A percentile compares a stretch with the other conserved stretches of the same genome.
Conservation (phyloP, 768 basidiomycete species). For the Agaricus subrufescens region DNA sequence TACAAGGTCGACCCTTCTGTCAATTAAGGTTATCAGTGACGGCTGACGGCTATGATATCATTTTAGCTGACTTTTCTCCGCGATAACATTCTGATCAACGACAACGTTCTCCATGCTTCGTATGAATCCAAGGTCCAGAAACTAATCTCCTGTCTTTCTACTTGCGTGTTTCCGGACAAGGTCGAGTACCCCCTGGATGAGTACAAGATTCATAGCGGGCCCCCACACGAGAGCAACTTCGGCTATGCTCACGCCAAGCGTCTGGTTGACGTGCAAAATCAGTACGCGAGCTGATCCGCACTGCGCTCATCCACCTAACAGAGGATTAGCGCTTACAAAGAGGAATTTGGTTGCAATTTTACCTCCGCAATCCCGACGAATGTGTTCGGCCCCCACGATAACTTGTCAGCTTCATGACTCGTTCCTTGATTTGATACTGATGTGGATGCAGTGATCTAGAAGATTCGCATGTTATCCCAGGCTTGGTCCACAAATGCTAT, state of each 20-base stretch:
- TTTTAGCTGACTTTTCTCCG: slow-evolving; percentile 82
- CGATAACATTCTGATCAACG: slow-evolving; percentile 94
- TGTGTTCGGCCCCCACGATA: slow-evolving; percentile 93
- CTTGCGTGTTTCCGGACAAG: slow-evolving; percentile 96
- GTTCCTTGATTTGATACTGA: background rate
- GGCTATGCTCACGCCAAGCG: slow-evolving; percentile 96
- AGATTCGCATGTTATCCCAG: slow-evolving; percentile 92
- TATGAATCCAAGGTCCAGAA: slow-evolving; percentile 64
- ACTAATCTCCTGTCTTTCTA: slow-evolving; percentile 92
- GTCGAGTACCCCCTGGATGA: slow-evolving; percentile 92
- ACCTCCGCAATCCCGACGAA: slow-evolving; percentile 97
- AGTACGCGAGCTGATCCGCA: slow-evolving; percentile 41
- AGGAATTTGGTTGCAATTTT: slow-evolving; percentile 92
- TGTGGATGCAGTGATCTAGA: slow-evolving; percentile 63
- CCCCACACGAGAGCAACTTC: slow-evolving; percentile 92
- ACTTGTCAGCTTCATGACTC: slow-evolving; percentile 54
- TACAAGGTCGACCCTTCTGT: slow-evolving; percentile 56
- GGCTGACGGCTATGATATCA: background rate
- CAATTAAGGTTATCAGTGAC: background rate
- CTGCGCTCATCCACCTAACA: background rate
- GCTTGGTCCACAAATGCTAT: slow-evolving; percentile 88
- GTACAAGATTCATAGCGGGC: slow-evolving; percentile 86
- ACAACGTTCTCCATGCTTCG: slow-evolving; percentile 81
- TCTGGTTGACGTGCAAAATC: slow-evolving; percentile 93
- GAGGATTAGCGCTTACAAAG: slow-evolving; percentile 78